Evolutionary conservation across 345 rosid species (phyloP).

Genomic region (Eucalyptus paniculata): DNA sequence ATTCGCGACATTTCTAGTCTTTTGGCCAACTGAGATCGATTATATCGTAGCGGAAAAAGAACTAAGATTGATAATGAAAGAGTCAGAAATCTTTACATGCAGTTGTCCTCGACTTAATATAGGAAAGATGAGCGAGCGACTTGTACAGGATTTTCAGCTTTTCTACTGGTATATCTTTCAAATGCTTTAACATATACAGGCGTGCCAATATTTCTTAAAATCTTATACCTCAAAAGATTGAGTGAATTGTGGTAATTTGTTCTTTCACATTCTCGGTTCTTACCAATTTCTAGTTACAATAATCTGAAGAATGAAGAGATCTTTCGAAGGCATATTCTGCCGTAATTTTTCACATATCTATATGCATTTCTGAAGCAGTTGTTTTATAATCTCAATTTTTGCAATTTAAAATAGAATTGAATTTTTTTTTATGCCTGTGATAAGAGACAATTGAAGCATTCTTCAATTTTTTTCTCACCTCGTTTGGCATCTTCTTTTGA

Average conservation of each 20-base stretch:
- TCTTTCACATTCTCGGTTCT: not conserved
- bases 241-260: not conserved
- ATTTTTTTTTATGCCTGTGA: not conserved
- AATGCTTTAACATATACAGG: not conserved
- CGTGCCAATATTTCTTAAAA: not conserved
- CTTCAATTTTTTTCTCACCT: too few species aligned
- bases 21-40: not conserved
- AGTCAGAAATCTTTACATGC: not conserved
- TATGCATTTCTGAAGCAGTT: not conserved
- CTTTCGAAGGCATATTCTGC: not conserved
- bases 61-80: not conserved
- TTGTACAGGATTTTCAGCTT: not conserved
- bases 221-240: not conserved
- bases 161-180: not conserved
- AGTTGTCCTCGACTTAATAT: not conserved
- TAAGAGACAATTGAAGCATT: constrained; percentile 6
- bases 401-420: not conserved
- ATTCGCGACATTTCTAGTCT: not conserved
- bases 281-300: not conserved
- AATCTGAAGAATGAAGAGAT: not conserved
- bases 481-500: too few species aligned
- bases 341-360: not conserved
- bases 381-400: not conserved
- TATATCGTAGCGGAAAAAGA: not conserved
- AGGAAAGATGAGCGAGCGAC: not conserved